Evolutionary conservation across 371 early-diverging fungal genomes (phyloP).

Genomic region (Thermomucor indicae-seudaticae): DNA sequence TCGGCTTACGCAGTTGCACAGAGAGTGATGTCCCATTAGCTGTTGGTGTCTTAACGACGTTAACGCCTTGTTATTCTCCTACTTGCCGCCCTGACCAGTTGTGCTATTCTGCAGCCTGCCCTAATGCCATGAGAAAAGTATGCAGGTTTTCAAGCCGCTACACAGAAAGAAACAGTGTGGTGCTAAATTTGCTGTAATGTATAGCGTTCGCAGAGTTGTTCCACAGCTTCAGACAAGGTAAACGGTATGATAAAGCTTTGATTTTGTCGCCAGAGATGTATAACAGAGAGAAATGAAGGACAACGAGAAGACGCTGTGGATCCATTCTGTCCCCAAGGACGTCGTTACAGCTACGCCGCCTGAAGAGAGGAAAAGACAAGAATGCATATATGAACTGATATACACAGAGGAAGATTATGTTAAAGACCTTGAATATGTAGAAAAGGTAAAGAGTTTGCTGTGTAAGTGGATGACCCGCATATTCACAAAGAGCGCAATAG

Average conservation of each 20-base stretch:
- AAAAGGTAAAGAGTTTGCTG: slow-evolving; percentile 16
- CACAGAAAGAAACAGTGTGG: too few species aligned
- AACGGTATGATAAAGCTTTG: not conserved
- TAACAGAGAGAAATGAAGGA: too few species aligned
- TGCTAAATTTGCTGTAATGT: not conserved
- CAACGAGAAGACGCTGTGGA: slow-evolving; percentile 13
- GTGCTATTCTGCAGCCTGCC: slow-evolving; percentile 82
- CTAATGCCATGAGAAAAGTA: slow-evolving; percentile 31
- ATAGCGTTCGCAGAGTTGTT: slow-evolving; percentile 4
- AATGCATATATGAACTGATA: slow-evolving; percentile 85
- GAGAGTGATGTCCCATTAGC: slow-evolving; percentile 4
- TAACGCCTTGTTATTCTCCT: slow-evolving; percentile 54
- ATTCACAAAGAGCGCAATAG: slow-evolving; percentile 1
- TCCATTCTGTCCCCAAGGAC: slow-evolving; percentile 15
- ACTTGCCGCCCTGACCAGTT: slow-evolving; percentile 69
- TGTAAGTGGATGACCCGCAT: too few species aligned
- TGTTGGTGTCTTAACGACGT: slow-evolving; percentile 45
- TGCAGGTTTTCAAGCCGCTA: too few species aligned
- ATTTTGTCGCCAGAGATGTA: too few species aligned
- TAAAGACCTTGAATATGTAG: slow-evolving; percentile 49
- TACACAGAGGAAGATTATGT: slow-evolving; percentile 86
- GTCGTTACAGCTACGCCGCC: slow-evolving; percentile 15
- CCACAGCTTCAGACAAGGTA: slow-evolving; percentile 10
- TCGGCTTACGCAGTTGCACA: slow-evolving; percentile 1
- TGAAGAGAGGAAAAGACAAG: slow-evolving; percentile 81